phyloP scores from a whole-genome alignment of 2,329 filamentous ascomycete species.

The Emmonsia crescens region DNA sequence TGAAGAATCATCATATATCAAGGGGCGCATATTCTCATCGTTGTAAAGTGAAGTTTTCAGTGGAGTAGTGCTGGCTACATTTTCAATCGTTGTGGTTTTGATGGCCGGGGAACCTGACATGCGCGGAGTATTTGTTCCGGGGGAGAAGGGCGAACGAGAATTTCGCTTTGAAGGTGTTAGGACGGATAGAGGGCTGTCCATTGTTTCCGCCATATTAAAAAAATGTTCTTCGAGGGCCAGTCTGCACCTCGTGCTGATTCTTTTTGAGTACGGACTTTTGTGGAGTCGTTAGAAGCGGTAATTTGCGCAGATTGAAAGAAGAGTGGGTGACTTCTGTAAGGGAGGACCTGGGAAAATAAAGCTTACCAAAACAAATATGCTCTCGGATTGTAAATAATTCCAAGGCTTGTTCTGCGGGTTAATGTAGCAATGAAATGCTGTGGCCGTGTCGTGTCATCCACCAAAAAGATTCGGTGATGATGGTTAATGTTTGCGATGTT shows the following conservation, averaged over 20 bases:
- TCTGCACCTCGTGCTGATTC: neutral
- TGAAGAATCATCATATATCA: neutral
- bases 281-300: neutral
- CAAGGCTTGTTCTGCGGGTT: neutral
- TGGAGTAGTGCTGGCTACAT: neutral
- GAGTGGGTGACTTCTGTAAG: neutral
- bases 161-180: constrained; percentile 34
- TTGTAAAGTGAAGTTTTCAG: constrained; percentile 10
- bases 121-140: neutral
- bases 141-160: constrained; percentile 21
- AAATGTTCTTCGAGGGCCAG: neutral
- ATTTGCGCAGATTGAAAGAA: neutral
- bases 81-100: neutral
- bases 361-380: neutral
- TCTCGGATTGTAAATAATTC: neutral
- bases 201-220: constrained; percentile 10
- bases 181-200: constrained; percentile 33
- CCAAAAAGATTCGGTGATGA: neutral
- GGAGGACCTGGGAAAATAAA: neutral
- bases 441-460: neutral
- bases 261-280: neutral
- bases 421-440: neutral
- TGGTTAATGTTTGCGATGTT: constrained; percentile 9
- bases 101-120: neutral
- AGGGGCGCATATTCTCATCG: neutral